A percentile compares a stretch with the other conserved stretches of the same genome.
Evolutionary conservation across 257 asterid genomes (phyloP).

Genomic region (Buddleja alternifolia): DNA sequence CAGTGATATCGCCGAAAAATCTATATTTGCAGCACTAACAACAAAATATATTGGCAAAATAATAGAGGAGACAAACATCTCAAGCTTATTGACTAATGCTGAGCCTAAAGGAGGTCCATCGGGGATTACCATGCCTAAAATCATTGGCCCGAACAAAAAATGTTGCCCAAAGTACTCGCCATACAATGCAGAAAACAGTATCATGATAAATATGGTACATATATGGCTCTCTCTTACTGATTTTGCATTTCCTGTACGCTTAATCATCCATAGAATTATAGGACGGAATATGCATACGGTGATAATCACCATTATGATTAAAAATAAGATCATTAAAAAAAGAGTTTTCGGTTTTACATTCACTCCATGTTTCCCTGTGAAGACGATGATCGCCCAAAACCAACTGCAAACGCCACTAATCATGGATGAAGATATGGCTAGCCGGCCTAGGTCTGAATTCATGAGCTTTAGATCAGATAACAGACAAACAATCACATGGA

Average conservation of each 20-base stretch:
- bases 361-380: constrained; percentile 33
- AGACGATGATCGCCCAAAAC: constrained; percentile 34
- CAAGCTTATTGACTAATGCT: constrained; percentile 43
- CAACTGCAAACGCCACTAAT: constrained; percentile 40
- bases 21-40: constrained; percentile 36
- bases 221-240: constrained; percentile 41
- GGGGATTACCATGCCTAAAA: constrained; percentile 44
- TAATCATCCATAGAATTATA: constrained; percentile 31
- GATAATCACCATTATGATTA: constrained; percentile 24
- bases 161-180: constrained; percentile 46
- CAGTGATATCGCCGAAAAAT: constrained; percentile 32
- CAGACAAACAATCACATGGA: constrained; percentile 43
- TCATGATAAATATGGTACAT: constrained; percentile 22
- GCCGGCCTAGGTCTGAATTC: constrained; percentile 43
- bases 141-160: constrained; percentile 43
- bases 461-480: constrained; percentile 43
- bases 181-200: constrained; percentile 30
- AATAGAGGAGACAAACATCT: constrained; percentile 31
- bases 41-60: constrained; percentile 46
- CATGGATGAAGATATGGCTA: constrained; percentile 49
- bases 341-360: background rate
- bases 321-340: constrained; percentile 2
- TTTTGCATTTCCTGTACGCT: constrained; percentile 16
- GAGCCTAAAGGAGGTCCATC: constrained; percentile 61
- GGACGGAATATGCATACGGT: constrained; percentile 36